Base-by-base conservation (phyloP, 495 filamentous ascomycete species). In the Acidomyces sp. region DNA sequence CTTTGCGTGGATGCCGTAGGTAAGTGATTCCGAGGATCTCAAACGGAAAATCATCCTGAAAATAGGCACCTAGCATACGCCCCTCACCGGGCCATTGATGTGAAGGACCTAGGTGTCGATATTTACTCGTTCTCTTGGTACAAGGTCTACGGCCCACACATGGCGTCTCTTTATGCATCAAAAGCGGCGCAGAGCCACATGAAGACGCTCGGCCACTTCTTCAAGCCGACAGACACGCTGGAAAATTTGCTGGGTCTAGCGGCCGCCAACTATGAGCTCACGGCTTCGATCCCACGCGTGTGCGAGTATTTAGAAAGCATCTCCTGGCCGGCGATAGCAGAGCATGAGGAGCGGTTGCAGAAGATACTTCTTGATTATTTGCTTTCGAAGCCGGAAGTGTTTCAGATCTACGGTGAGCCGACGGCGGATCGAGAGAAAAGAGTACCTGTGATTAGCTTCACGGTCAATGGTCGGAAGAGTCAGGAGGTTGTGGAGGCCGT, bases 81-180 rank as follows among this genome's bases (percentile, higher is more conserved):
- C 11, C 79, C 81, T 2, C 82, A 87, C 48, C 61, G 80, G 21
- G 59, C 56, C 21, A 60, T 85, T 20, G 77, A 87, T 53, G 75
- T 85, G 12, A 61, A 62, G 38, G 71, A 52, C 1, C 61, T 84
- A 3, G 78, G 68, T 0, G 78, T 80, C 0, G 80, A 85, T 50
- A 71, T 83, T 52, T 85, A 85, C 53, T 64, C 71, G n/a, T 77
- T 83, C 48, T 74, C 67, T 2, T 85, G 81, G 72, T 82, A 29
- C 26, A 42, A 48, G 24, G 13, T 47, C 13, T 42, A 42, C 63
- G 63, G 75, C 80, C 80, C 80, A 3, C 81, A 84, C 46, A 62
- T 83, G 13, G 65, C 79, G 1, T 64, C 75, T 45, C 66, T 85
- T 4, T 85, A 82, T 54, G 77, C 71, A 28, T 65, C 66, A 28